A percentile compares a stretch with the other conserved stretches of the same genome.
Evolutionary conservation across 73 alveolate species (phyloP).

Genomic region (Chromera velia): DNA sequence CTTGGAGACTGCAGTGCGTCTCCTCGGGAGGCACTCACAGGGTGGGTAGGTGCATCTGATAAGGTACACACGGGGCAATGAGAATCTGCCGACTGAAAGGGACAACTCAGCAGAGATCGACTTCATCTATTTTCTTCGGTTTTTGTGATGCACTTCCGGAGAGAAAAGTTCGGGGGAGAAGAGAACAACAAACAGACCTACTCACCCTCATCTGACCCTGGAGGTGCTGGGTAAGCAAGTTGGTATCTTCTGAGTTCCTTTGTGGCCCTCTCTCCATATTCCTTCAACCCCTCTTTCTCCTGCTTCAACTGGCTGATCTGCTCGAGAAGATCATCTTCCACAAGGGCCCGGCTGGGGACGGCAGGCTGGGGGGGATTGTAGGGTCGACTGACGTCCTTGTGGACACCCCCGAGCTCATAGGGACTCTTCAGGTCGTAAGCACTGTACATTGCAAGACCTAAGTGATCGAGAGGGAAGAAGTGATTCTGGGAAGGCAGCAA

Average conservation of each 20-base stretch:
- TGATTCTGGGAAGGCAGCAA: no score
- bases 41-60: no score
- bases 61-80: not conserved
- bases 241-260: conserved; percentile 39
- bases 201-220: conserved; percentile 14
- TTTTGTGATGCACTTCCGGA: not conserved
- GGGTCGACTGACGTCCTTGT: no score
- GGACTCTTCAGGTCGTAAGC: no score
- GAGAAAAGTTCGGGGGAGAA: not conserved
- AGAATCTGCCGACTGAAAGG: not conserved
- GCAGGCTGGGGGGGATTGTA: no score
- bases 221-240: conserved; percentile 16
- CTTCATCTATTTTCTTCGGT: not conserved
- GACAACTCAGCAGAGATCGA: not conserved
- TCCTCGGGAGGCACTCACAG: no score
- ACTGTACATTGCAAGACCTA: no score
- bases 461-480: no score
- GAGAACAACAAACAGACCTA: not conserved
- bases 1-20: no score
- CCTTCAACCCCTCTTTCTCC: conserved; percentile 28
- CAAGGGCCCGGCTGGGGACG: not conserved
- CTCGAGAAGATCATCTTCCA: conserved; percentile 6
- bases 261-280: conserved; percentile 35
- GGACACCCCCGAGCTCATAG: no score
- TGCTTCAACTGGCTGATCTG: conserved; percentile 24